Conservation (phyloP, 2,329 filamentous ascomycete species). For the Diplodia scrobiculata region DNA sequence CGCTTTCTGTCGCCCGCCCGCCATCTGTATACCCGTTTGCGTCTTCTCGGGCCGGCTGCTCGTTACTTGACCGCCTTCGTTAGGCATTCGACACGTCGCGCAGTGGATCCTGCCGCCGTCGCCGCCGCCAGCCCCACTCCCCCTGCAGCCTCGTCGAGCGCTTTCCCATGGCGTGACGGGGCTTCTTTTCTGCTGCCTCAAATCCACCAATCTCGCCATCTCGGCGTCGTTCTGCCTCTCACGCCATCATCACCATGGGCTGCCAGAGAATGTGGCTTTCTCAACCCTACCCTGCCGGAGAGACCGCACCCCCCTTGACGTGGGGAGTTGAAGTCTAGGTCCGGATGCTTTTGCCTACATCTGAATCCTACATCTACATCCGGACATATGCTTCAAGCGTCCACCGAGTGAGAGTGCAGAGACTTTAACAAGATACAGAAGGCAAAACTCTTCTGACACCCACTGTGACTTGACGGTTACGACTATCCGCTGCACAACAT, state of each 20-base stretch:
- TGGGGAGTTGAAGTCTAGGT: background rate
- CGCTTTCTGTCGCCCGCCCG: background rate
- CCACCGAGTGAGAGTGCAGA: background rate
- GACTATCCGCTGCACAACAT: background rate
- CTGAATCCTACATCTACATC: background rate
- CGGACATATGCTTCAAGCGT: background rate
- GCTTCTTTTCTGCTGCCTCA: background rate
- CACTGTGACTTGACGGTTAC: background rate
- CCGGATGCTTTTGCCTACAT: background rate
- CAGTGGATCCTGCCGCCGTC: constrained; percentile 16
- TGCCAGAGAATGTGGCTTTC: background rate
- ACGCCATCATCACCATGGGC: background rate
- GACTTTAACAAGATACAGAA: background rate
- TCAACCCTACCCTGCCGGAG: background rate
- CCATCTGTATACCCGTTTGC: too few relatives aligned
- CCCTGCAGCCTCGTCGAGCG: constrained; percentile 8
- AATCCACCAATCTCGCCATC: constrained; percentile 1
- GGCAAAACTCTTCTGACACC: background rate
- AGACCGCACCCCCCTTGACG: background rate
- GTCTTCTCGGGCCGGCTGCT: background rate
- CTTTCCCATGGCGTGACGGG: constrained; percentile 19
- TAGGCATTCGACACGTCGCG: constrained; percentile 1
- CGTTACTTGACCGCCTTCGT: background rate
- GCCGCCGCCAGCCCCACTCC: constrained; percentile 6
- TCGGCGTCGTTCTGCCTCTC: background rate